Base-by-base conservation (phyloP, 495 filamentous ascomycete genomes). In the Annulohypoxylon maeteangense region DNA sequence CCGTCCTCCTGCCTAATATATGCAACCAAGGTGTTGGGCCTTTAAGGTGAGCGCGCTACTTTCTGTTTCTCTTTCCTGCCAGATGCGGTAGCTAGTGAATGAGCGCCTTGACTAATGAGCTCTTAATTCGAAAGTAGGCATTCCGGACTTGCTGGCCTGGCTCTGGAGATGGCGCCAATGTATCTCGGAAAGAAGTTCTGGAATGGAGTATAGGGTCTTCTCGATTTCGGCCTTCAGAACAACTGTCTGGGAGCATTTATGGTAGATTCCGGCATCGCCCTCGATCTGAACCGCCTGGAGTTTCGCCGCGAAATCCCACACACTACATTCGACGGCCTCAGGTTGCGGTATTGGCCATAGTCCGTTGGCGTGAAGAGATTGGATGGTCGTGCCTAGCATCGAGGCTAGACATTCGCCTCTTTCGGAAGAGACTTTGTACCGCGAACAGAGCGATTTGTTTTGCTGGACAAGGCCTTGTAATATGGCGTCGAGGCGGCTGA, bases 331-430 rank as follows among this genome's bases (percentile, higher is more conserved):
- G 22, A 66, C 57, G 1, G 62, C 34, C 18, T 36, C 16, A 10
- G 63, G 51, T 1, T 71, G 51, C 0, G 68, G 68, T 29, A 71
- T 42, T 4, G 68, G 68, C 68, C 68, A 71, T 14, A 71, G 57
- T 7, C 36, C 51, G 20, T 51, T 31, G 12, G 58, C 32, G 34
- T 67, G 40, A 7, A 71, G 68, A 8, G 63, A 65, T 45, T 59
- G 68, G 48, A 67, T 71, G 1, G 34, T 40, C 10, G 45, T 62
- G 2, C 68, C 68, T 0, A 71, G 63, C 57, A 57, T 67, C 4
- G 57, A 50, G 8, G 68, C 23, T 12, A 48, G 2, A 4, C 68
- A 70, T 3, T 54, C 32, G 8, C 20, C 50, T 31, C 31, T 67
- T 5, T 51, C 31, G 3, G 22, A 48, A 7, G 8, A 20, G 2